Base-by-base conservation (phyloP, 2,329 filamentous ascomycete species). In the Colletotrichum sidae region DNA sequence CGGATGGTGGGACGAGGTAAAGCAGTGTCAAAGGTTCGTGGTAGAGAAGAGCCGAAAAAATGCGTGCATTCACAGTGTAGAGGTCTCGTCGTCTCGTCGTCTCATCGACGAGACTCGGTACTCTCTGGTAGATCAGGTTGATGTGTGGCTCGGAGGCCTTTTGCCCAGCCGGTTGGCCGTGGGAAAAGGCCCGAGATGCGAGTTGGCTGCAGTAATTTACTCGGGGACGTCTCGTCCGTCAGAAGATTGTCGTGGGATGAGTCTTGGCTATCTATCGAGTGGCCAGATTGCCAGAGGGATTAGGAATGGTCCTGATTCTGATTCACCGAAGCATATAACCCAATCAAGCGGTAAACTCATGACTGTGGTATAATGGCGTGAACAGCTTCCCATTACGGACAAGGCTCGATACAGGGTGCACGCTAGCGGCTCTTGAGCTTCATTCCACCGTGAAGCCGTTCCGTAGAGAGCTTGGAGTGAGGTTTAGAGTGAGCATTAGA, bases 301-400 rank as follows among this genome's bases (percentile, higher is more conserved):
- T 25, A 25, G 25, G 25, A 25, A 25, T 25, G 25, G 1, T 5
- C 3, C 25, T 25, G 9, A 39, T 37, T 38, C 15, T 38, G 33
- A 65, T 44, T 12, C 35, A 49, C 46, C 52, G 57, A 65, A 65
- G 56, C 62, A 57, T 33, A 6, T 12, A 61, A 42, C n/a, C 57
- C 57, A 61, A 65, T 62, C 62, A 56, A 12, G 52, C 51, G 41
- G 11, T 2, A 11, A 17, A 35, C 8, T 6, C 5, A 46, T 10
- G 44, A n/a, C 38, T 3, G 38, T 4, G n/a, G 8, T 46, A 8
- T 10, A 15, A n/a, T 46, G 42, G 33, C 42, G 12, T 39, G 25
- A n/a, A 44, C 13, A 44, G 15, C 38, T 44, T 9, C n/a, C 42
- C 46, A 44, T n/a, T 47, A 8, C 12, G 25, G 41, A 44, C 33